Conservation (phyloP, 2,329 filamentous ascomycete species). For the Oidium heveae region DNA sequence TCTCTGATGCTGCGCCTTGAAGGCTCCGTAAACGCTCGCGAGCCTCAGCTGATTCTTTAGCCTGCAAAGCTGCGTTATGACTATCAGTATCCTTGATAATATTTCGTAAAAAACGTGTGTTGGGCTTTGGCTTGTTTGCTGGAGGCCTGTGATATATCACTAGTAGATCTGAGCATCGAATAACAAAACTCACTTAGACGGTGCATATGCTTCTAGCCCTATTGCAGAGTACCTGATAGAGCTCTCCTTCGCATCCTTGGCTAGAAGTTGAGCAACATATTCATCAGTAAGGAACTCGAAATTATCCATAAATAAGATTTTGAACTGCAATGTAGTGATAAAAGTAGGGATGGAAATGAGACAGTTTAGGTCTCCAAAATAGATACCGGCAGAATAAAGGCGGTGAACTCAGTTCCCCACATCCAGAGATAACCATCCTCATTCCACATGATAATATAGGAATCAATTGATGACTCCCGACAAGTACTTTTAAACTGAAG, state of each 20-base stretch:
- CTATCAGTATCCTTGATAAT: constrained; percentile 71
- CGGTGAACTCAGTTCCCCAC: too few relatives aligned
- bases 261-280: constrained; percentile 56
- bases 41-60: constrained; percentile 63
- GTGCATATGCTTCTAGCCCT: constrained; percentile 42
- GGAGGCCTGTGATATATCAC: constrained; percentile 15
- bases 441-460: too few relatives aligned
- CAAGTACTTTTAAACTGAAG: too few relatives aligned
- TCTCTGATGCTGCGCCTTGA: constrained; percentile 12
- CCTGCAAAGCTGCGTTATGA: constrained; percentile 70
- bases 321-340: too few relatives aligned
- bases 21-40: constrained; percentile 41
- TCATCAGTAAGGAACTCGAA: constrained; percentile 39
- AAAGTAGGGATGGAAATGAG: too few relatives aligned
- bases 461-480: too few relatives aligned
- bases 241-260: constrained; percentile 51
- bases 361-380: too few relatives aligned
- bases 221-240: constrained; percentile 50
- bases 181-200: constrained; percentile 10
- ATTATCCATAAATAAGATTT: constrained; percentile 6
- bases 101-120: constrained; percentile 68
- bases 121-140: constrained; percentile 54
- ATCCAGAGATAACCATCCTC: too few relatives aligned
- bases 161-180: too few relatives aligned
- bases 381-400: too few relatives aligned